Evolutionary conservation across 768 basidiomycete genomes (phyloP), one percentile per base, ranked within the genome.

Genomic region (Cyclocybe aegerita): DNA sequence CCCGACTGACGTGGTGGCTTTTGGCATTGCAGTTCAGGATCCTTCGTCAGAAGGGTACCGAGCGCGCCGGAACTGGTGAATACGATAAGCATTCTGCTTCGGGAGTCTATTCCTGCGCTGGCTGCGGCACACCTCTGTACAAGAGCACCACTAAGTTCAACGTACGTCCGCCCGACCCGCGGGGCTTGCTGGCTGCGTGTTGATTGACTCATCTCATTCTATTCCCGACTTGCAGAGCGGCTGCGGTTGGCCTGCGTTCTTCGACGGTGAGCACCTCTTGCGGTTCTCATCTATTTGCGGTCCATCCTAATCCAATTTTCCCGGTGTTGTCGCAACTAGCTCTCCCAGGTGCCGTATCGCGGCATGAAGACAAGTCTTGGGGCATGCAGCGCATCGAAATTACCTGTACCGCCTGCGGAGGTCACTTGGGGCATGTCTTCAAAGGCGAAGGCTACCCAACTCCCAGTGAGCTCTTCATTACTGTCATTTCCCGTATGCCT

Each of bases 191-290:
- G 16, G 7, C 16, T 16, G 11, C 17, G 3, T 39, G 12, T 14
- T 15, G 35, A 41, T 35, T 17, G n/a, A 30, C 17, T 34, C 46
- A 44, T 39, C 38, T 40, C 7, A 32, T 43, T 37, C 30, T 11
- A 48, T 38, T 31, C 7, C 35, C 15, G 55, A 4, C 31, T 39
- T 40, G 12, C 46, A 79, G 78, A 93, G 90, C 51, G 92, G 93
- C 7, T 96, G 92, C 61, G 94, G 94, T 16, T 98, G 94, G 94
- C 94, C 95, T n/a, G 92, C 94, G 1, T 98, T 97, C 78, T 98
- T 88, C 64, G 94, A 96, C 64, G 89, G 89, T 88, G 54, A 49
- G 70, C 58, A 7, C 29, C 32, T 31, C 17, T 34, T 9, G 38
- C 44, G 14, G 16, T n/a, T 34, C n/a, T 38, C 14, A 5, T 23